Evolutionary conservation across 2,329 filamentous ascomycete genomes (phyloP).

Genomic region (Ascochyta pisi): DNA sequence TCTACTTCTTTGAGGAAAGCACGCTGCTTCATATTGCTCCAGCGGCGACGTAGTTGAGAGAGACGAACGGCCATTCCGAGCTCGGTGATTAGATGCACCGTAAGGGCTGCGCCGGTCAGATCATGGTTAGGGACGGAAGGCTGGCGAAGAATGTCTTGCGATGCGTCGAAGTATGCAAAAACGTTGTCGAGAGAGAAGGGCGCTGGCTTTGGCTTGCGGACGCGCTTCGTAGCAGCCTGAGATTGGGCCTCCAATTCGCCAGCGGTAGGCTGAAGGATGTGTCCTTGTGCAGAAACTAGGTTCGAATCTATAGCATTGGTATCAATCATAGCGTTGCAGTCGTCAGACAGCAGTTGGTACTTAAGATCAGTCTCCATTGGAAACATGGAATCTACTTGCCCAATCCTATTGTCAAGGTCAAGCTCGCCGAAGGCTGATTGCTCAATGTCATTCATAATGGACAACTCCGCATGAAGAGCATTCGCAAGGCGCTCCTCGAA

Average conservation of each 20-base stretch:
- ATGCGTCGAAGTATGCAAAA: background rate
- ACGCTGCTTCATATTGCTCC: background rate
- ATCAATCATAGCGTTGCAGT: background rate
- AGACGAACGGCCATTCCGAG: constrained; percentile 1
- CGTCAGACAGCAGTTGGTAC: background rate
- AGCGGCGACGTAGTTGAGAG: background rate
- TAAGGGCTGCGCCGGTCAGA: background rate
- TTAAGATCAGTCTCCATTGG: background rate
- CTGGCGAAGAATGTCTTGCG: constrained; percentile 1
- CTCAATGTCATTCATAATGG: background rate
- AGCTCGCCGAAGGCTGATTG: background rate
- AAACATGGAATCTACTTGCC: background rate
- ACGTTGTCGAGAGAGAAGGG: background rate
- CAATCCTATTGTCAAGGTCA: background rate
- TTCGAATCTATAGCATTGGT: background rate
- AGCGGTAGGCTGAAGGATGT: background rate
- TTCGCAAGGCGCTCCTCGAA: background rate
- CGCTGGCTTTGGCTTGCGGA: background rate
- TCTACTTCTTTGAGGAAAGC: background rate
- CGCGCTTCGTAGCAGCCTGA: background rate
- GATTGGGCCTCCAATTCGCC: background rate
- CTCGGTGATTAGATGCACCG: background rate
- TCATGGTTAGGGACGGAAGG: background rate
- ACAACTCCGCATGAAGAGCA: background rate
- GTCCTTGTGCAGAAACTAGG: background rate